Conservation (phyloP, 495 filamentous ascomycete species). For the Cercophora scortea region DNA sequence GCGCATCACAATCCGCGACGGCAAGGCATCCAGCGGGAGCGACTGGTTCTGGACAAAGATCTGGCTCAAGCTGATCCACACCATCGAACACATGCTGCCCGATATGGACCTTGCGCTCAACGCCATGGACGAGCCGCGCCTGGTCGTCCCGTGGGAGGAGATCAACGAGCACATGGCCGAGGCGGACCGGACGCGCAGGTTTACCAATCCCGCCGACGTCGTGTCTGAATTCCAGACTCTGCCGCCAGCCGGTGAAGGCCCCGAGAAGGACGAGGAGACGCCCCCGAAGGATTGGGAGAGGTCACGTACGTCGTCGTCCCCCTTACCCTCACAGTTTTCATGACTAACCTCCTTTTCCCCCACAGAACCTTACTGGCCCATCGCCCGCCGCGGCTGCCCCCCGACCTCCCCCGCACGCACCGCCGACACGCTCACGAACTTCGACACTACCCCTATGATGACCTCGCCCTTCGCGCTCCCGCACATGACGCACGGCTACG, state of each 20-base stretch:
- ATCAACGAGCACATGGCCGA: constrained; percentile 48
- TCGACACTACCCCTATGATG: constrained; percentile 35
- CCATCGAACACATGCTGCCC: constrained; percentile 52
- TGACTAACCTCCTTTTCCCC: background rate
- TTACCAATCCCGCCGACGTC: constrained; percentile 26
- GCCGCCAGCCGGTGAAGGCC: constrained; percentile 19
- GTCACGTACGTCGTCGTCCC: constrained; percentile 25
- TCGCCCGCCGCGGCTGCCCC: constrained; percentile 52
- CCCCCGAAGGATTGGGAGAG: constrained; percentile 33
- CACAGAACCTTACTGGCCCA: constrained; percentile 52
- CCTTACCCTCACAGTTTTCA: background rate
- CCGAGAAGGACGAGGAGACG: constrained; percentile 15
- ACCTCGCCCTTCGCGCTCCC: constrained; percentile 23
- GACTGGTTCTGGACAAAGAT: constrained; percentile 59
- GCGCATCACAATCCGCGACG: constrained; percentile 49
- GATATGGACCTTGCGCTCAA: constrained; percentile 69
- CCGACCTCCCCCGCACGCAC: constrained; percentile 51
- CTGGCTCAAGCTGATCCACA: constrained; percentile 48
- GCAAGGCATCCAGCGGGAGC: constrained; percentile 46
- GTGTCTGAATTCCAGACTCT: constrained; percentile 26
- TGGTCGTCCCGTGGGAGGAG: constrained; percentile 59
- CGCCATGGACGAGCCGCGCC: constrained; percentile 59
- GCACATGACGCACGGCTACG: constrained; percentile 47
- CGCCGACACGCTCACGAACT: constrained; percentile 30
- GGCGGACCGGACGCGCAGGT: constrained; percentile 41